These are phyloP conservation scores for Pichia sp. DNA, from an alignment of 1,139 yeast genomes.

Conservation along the genomic window DNA sequence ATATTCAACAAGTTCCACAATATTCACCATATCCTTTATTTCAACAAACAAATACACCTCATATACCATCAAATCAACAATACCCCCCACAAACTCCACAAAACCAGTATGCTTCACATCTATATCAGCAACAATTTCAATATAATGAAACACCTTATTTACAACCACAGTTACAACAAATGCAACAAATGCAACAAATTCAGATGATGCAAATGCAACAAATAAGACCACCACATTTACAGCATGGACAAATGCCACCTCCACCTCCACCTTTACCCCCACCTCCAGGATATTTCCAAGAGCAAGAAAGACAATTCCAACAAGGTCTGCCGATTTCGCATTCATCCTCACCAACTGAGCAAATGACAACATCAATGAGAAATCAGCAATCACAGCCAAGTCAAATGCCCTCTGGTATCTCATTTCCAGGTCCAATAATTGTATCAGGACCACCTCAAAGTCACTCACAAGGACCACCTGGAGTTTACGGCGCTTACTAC, in stretches of 20 bases:
- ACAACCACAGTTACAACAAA: background rate
- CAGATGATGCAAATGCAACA: conserved; percentile 1
- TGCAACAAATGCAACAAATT: conserved; percentile 1
- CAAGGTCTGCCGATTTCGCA: background rate
- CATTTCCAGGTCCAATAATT: background rate
- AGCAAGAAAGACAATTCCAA: background rate
- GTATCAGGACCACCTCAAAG: background rate
- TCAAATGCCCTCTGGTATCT: background rate
- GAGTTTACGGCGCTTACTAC: background rate
- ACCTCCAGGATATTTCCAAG: background rate
- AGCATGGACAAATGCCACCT: background rate
- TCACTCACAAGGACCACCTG: background rate
- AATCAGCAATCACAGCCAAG: background rate
- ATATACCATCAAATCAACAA: background rate
- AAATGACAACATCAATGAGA: background rate
- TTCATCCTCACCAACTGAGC: background rate
- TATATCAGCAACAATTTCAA: background rate
- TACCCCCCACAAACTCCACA: background rate
- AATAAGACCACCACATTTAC: background rate
- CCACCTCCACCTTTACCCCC: background rate
- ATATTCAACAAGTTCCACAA: background rate
- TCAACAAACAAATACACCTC: background rate
- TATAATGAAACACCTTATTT: background rate
- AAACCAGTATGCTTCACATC: background rate
- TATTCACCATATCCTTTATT: background rate